Percentiles rank a stretch among this genome's conserved stretches.
Conservation (phyloP, 768 basidiomycete genomes). For the Termitomyces sp. region DNA sequence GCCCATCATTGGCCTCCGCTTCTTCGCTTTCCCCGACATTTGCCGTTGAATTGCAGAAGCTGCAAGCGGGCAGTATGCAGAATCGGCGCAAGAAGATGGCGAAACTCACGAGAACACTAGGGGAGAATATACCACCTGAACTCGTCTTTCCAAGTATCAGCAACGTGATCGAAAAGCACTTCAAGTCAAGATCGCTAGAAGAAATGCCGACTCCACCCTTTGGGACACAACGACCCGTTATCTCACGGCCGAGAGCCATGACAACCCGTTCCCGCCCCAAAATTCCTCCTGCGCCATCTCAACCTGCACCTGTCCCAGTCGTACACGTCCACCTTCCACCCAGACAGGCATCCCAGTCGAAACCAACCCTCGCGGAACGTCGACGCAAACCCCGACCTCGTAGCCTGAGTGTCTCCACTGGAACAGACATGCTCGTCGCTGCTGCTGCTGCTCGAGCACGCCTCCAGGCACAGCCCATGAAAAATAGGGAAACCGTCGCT, state of each 20-base stretch:
- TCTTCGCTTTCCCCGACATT: slow-evolving; percentile 20
- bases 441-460: neutral
- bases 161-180: neutral
- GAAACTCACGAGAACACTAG: slow-evolving; percentile 46
- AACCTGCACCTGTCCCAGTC: neutral
- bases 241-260: slow-evolving; percentile 8
- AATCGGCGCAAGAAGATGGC: slow-evolving; percentile 36
- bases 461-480: neutral
- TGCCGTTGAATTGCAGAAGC: slow-evolving; percentile 13
- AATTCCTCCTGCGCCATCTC: neutral
- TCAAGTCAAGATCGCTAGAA: neutral
- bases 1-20: slow-evolving; percentile 11
- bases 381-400: slow-evolving; percentile 11
- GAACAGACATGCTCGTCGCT: slow-evolving; percentile 6
- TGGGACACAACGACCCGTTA: neutral
- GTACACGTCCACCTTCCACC: neutral
- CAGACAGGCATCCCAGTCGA: neutral
- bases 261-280: neutral
- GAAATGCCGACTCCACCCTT: neutral
- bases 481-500: neutral
- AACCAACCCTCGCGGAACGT: slow-evolving; percentile 9
- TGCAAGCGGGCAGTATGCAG: slow-evolving; percentile 25
- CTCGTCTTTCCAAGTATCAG: slow-evolving; percentile 29
- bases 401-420: slow-evolving; percentile 14
- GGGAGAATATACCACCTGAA: slow-evolving; percentile 45